These are phyloP conservation scores for Ambrosia trifida DNA, from an alignment of 129 eudicot genomes.

Conservation along the genomic window DNA sequence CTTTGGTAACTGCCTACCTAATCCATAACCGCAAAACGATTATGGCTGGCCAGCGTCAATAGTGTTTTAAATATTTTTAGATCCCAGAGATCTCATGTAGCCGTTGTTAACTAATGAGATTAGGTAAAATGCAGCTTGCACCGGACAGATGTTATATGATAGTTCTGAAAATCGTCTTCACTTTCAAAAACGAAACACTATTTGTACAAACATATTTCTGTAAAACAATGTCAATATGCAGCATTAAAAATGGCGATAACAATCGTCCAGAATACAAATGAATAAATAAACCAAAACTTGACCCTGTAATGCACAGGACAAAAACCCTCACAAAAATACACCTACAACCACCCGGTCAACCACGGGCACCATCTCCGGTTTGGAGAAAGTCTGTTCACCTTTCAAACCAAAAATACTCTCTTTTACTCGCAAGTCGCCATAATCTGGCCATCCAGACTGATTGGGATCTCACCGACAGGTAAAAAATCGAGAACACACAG, in stretches of 20 bases:
- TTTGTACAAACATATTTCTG: background rate
- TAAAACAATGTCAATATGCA: background rate
- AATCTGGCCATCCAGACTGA: constrained; percentile 28
- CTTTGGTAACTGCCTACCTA: too few species aligned
- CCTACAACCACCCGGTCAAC: background rate
- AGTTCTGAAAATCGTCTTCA: too few species aligned
- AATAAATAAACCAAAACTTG: background rate
- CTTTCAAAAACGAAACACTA: too few species aligned
- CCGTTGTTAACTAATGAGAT: too few species aligned
- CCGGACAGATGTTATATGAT: too few species aligned
- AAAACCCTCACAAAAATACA: background rate
- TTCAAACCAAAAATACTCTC: constrained; percentile 32
- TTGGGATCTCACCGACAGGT: constrained; percentile 21
- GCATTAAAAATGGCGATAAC: background rate
- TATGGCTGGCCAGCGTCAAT: too few species aligned
- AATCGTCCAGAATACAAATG: background rate
- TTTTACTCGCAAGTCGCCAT: constrained; percentile 12
- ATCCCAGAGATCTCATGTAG: too few species aligned
- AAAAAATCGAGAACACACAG: constrained; percentile 16
- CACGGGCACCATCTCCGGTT: constrained; percentile 13
- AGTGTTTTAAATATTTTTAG: too few species aligned
- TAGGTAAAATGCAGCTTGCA: too few species aligned
- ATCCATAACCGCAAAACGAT: too few species aligned
- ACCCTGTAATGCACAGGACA: background rate
- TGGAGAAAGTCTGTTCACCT: constrained; percentile 17